Evolutionary conservation across 2,329 filamentous ascomycete genomes (phyloP).

Genomic region (Fusarium haematococcum): DNA sequence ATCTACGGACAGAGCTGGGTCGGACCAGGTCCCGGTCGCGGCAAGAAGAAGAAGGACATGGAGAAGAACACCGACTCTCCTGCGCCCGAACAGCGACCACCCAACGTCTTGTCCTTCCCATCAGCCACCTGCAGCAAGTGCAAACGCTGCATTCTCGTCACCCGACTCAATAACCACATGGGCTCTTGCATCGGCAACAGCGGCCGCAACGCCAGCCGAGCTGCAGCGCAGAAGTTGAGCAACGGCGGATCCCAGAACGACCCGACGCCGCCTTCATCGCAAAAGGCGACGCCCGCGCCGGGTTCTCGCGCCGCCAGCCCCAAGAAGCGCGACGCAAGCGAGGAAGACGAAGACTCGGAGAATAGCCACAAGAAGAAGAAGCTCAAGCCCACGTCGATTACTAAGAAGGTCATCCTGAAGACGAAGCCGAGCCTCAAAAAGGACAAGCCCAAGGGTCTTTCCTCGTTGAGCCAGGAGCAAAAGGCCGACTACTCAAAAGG

Average conservation of each 20-base stretch:
- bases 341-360: constrained; percentile 67
- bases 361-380: constrained; percentile 69
- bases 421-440: constrained; percentile 64
- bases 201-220: constrained; percentile 71
- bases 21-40: constrained; percentile 75
- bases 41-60: constrained; percentile 84
- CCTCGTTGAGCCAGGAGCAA: constrained; percentile 63
- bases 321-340: constrained; percentile 68
- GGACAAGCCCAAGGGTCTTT: constrained; percentile 65
- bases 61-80: constrained; percentile 68
- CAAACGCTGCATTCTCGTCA: constrained; percentile 74
- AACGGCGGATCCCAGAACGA: constrained; percentile 68
- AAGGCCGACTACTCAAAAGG: constrained; percentile 49
- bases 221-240: constrained; percentile 72
- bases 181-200: constrained; percentile 75
- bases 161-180: constrained; percentile 76
- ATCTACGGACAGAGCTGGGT: constrained; percentile 88
- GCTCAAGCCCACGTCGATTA: constrained; percentile 57
- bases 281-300: constrained; percentile 70
- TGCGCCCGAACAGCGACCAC: constrained; percentile 65
- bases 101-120: constrained; percentile 73
- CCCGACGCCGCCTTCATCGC: constrained; percentile 70
- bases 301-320: constrained; percentile 66
- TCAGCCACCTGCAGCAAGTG: constrained; percentile 76
- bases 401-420: constrained; percentile 69